Percentiles rank a stretch among this genome's conserved stretches.
phyloP scores from a whole-genome alignment of 345 rosid species.

The Ricinus communis region DNA sequence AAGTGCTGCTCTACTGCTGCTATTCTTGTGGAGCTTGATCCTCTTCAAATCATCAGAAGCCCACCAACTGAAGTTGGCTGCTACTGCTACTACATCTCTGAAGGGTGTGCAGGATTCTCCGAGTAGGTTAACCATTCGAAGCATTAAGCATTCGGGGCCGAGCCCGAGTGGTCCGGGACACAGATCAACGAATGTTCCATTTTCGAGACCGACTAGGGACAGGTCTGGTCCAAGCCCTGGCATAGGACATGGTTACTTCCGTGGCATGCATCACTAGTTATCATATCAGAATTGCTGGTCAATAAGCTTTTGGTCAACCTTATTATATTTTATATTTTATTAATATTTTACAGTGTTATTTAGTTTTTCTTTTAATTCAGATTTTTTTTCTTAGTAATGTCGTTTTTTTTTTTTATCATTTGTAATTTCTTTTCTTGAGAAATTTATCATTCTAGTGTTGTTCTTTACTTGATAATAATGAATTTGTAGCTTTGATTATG shows the following conservation, averaged over 20 bases:
- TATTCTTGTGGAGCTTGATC: not conserved
- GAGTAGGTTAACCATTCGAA: not conserved
- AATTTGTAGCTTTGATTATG: too few relatives aligned
- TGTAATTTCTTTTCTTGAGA: too few relatives aligned
- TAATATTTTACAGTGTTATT: not conserved
- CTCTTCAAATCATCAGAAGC: constrained; percentile 13
- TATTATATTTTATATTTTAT: too few relatives aligned
- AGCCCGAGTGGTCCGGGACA: constrained; percentile 36
- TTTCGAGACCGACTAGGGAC: not conserved
- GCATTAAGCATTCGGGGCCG: constrained; percentile 36
- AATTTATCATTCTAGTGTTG: too few relatives aligned
- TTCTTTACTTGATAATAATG: too few relatives aligned
- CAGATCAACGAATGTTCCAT: not conserved
- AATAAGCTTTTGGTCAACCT: too few relatives aligned
- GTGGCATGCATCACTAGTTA: not conserved
- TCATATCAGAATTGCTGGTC: too few relatives aligned
- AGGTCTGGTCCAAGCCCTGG: constrained; percentile 44
- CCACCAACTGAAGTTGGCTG: not conserved
- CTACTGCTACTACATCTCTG: not conserved
- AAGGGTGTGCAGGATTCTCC: not conserved
- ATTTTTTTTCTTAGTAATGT: not conserved
- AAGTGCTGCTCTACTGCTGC: not conserved
- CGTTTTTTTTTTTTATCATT: too few relatives aligned
- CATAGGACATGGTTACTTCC: constrained; percentile 21
- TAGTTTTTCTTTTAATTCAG: not conserved